Conservation (phyloP, 2,329 filamentous ascomycete genomes). For the Paraconiothyrium brasiliense region DNA sequence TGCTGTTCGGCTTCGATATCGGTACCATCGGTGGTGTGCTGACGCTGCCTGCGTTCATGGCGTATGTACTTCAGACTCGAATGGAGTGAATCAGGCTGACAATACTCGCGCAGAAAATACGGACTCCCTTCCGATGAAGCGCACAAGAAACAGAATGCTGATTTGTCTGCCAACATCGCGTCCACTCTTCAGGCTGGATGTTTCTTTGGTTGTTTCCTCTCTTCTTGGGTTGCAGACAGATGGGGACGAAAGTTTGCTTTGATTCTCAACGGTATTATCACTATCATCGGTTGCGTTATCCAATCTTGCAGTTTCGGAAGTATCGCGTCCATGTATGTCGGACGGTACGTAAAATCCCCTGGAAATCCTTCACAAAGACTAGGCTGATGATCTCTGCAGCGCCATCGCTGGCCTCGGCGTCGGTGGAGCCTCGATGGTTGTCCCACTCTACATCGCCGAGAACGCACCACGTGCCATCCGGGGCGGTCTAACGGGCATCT, state of each 20-base stretch:
- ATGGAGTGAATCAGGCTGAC: constrained; percentile 22
- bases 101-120: constrained; percentile 58
- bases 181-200: constrained; percentile 76
- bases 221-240: constrained; percentile 63
- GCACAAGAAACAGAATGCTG: constrained; percentile 56
- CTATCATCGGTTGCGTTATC: constrained; percentile 69
- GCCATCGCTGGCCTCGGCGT: constrained; percentile 65
- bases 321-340: constrained; percentile 71
- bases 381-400: constrained; percentile 31
- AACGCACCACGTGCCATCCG: constrained; percentile 68
- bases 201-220: constrained; percentile 70
- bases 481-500: constrained; percentile 68
- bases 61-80: constrained; percentile 48
- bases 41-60: constrained; percentile 66
- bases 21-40: constrained; percentile 75
- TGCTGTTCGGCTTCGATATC: constrained; percentile 73
- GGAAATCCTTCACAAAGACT: constrained; percentile 14
- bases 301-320: constrained; percentile 70
- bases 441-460: constrained; percentile 69
- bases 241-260: constrained; percentile 66
- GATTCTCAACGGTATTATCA: constrained; percentile 65
- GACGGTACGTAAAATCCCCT: constrained; percentile 57
- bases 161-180: constrained; percentile 73
- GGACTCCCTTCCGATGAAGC: constrained; percentile 52
- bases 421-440: constrained; percentile 64